Base-by-base conservation (phyloP, 129 eudicot species). In the Centella asiatica region DNA sequence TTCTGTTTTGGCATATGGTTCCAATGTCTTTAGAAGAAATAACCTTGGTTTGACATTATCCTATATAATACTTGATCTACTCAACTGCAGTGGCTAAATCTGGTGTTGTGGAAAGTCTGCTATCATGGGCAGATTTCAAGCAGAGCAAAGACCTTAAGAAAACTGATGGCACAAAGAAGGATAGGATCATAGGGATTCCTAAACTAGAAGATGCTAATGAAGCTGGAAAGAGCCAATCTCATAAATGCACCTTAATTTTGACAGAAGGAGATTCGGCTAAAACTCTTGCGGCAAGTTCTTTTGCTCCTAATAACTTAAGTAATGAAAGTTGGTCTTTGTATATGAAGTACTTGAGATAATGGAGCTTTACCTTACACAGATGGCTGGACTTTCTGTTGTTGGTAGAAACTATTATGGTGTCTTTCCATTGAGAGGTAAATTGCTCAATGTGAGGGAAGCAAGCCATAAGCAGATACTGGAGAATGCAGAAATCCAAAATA, bases 191-290 rank as follows among this genome's bases (percentile, higher is more conserved):
- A 23, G 86, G 81, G 32, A 66, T 92, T 50, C 65, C 82, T 4
- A 92, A 92, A 63, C 85, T 87, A 53, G 95, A 83, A 63, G 98
- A 92, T 64, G 98, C 98, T 69, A 84, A 81, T 74, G 78, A 66
- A 53, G 95, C 96, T 36, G 94, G 95, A 25, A 77, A 86, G 18
- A 78, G 24, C 33, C 62, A 80, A 31, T 84, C 98, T 0, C 79
- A 76, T 6, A 62, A 74, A 42, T 92, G 98, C 66, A 92, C 98
- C 18, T 69, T 92, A 65, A 92, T 92, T 59, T 71, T 92, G 72
- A 92, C 98, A n/a, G 98, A 92, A 84, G 98, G 98, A 82, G 98
- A 92, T 61, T 92, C 98, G 15, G 98, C 98, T 29, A 87, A 81
- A 74, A 87, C 96, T 63, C 90, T 92, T 62, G 98, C 96, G 25